These are phyloP conservation scores for Debaryomycetaceae sp. DNA, from an alignment of 1,139 yeast species.

Conservation along the genomic window DNA sequence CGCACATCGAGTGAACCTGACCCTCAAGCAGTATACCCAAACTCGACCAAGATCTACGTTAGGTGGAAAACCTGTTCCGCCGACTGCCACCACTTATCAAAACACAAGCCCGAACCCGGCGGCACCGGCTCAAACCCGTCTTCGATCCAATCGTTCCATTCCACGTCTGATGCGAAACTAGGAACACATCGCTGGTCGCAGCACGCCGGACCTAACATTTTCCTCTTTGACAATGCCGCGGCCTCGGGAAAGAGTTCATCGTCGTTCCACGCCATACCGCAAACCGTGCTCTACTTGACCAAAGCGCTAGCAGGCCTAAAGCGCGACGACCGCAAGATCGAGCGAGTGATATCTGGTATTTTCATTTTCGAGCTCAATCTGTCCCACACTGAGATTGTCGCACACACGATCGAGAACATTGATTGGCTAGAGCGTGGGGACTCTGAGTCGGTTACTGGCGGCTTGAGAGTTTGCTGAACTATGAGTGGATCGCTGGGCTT, in stretches of 20 bases:
- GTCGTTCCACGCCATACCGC: slow-evolving; percentile 2
- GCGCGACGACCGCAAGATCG: slow-evolving; percentile 23
- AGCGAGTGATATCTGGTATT: slow-evolving; percentile 52
- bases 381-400: slow-evolving; percentile 45
- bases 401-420: slow-evolving; percentile 72
- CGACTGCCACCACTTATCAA: slow-evolving; percentile 35
- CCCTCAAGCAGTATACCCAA: slow-evolving; percentile 24
- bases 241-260: slow-evolving; percentile 10
- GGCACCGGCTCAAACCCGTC: background rate
- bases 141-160: slow-evolving; percentile 8
- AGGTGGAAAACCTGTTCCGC: slow-evolving; percentile 55
- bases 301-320: slow-evolving; percentile 22
- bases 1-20: slow-evolving; percentile 12
- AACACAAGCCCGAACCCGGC: slow-evolving; percentile 3
- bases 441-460: slow-evolving; percentile 17
- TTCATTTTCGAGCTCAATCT: slow-evolving; percentile 66
- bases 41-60: slow-evolving; percentile 43
- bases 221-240: slow-evolving; percentile 15
- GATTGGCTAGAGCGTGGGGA: slow-evolving; percentile 46
- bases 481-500: background rate
- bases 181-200: slow-evolving; percentile 31
- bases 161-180: slow-evolving; percentile 28
- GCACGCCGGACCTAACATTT: slow-evolving; percentile 4
- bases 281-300: slow-evolving; percentile 16
- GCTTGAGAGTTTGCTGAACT: slow-evolving; percentile 19